These are phyloP conservation scores for Fusarium napiforme DNA, from an alignment of 2,329 filamentous ascomycete species.

Conservation along the genomic window DNA sequence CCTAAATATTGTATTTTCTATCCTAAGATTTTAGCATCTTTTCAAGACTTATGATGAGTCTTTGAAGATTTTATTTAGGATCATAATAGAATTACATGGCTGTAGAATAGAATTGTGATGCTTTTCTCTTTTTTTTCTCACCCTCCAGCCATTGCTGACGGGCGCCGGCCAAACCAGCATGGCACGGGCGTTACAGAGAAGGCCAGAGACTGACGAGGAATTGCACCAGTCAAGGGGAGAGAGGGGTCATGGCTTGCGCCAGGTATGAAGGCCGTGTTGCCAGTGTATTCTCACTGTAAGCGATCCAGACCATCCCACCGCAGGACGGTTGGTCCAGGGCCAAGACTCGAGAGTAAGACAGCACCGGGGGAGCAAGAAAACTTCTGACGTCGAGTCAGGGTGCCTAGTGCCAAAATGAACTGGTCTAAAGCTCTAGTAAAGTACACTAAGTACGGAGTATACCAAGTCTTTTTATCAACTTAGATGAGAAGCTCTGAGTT, in stretches of 20 bases:
- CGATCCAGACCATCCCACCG: constrained; percentile 7
- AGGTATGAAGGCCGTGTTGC: constrained; percentile 24
- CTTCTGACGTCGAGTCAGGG: not conserved
- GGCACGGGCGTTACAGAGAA: constrained; percentile 23
- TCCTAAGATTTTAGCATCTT: not conserved
- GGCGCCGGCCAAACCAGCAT: constrained; percentile 8
- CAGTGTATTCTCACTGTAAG: constrained; percentile 5
- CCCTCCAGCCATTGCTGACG: constrained; percentile 19
- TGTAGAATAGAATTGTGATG: not conserved
- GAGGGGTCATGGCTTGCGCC: constrained; percentile 27
- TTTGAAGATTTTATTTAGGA: not conserved
- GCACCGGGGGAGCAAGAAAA: not conserved
- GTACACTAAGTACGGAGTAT: too few species aligned
- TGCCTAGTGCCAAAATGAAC: not conserved
- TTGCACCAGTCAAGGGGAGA: not conserved
- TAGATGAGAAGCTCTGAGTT: not conserved
- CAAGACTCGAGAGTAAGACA: not conserved
- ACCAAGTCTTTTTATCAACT: not conserved
- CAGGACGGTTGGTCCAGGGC: not conserved
- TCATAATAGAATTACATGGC: not conserved
- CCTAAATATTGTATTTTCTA: not conserved
- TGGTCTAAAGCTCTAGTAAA: not conserved
- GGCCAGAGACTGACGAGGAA: constrained; percentile 19
- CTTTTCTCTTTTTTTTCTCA: not conserved
- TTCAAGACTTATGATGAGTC: not conserved